Base-by-base conservation (phyloP, 2,329 filamentous ascomycete species). In the Monilinia vaccinii-corymbosi region DNA sequence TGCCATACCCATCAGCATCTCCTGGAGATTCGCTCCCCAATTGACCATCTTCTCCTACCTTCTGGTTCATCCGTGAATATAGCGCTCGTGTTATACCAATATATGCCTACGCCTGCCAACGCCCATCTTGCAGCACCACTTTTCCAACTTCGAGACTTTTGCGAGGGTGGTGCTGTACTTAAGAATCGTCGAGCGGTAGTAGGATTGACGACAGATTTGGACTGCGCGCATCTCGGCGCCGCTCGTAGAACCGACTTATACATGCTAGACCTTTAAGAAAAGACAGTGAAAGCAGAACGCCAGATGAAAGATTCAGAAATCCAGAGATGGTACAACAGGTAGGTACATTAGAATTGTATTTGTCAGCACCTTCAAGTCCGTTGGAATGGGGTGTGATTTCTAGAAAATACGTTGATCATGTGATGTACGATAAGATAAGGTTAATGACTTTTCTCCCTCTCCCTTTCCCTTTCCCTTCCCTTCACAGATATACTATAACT, bases 61-160 rank as follows among this genome's bases (percentile, higher is more conserved):
- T 81, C 75, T 40, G 85, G 82, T 74, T 95, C 87, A 69, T 97
- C 90, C 18, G 91, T 89, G 74, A 97, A 97, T 25, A 91, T 79
- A 58, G 85, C 82, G 70, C 87, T 93, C 9, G 91, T 97, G 78
- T 91, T 96, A 75, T 97, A 99, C 75, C 89, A 97, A 77, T 97
- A 99, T 53, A 97, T 77, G 49, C 87, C 85, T 23, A 81, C 90
- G 61, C 78, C 80, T 0, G 90, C 92, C 60, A 94, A 72, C 65
- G 85, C 89, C 83, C 91, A 87, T 77, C 93, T 82, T 69, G 83
- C 73, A 4, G 80, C 80, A 56, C 85, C 80, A 73, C 85, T 87
- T 81, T 92, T 96, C 89, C 90, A 96, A 72, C 85, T 88, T 73
- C 90, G 79, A 69, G 84, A 84, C 76, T 85, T 89, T 70, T 83